Evolutionary conservation across 805 yeast species (phyloP).

Genomic region (Hanseniaspora vineae): DNA sequence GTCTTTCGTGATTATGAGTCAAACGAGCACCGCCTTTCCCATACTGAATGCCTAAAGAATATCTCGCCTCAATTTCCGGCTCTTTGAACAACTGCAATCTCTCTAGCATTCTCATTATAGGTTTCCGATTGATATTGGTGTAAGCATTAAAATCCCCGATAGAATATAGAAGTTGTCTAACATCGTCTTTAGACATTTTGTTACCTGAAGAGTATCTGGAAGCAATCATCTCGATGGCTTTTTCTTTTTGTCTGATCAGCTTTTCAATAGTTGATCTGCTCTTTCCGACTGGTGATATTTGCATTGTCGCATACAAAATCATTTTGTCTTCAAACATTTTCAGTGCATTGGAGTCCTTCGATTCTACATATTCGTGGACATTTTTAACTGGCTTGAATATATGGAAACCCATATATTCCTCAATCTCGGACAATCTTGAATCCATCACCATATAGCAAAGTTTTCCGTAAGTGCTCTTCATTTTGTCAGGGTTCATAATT

Average conservation of each 20-base stretch:
- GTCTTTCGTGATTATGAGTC: slow-evolving; percentile 62
- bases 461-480: slow-evolving; percentile 71
- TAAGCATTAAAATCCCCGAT: slow-evolving; percentile 71
- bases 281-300: slow-evolving; percentile 48
- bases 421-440: slow-evolving; percentile 59
- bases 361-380: slow-evolving; percentile 34
- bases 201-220: slow-evolving; percentile 32
- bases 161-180: slow-evolving; percentile 62
- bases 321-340: slow-evolving; percentile 43
- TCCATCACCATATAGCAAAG: slow-evolving; percentile 80
- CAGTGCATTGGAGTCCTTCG: slow-evolving; percentile 25
- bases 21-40: slow-evolving; percentile 61
- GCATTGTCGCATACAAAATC: slow-evolving; percentile 52
- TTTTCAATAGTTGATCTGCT: slow-evolving; percentile 39
- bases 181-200: slow-evolving; percentile 33
- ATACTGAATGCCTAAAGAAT: slow-evolving; percentile 47
- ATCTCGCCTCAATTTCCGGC: slow-evolving; percentile 28
- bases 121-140: slow-evolving; percentile 52
- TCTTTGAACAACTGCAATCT: slow-evolving; percentile 36
- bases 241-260: slow-evolving; percentile 53
- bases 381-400: slow-evolving; percentile 61
- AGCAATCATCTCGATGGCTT: slow-evolving; percentile 51
- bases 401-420: slow-evolving; percentile 62
- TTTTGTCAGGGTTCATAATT: slow-evolving; percentile 72
- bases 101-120: slow-evolving; percentile 49